Evolutionary conservation across 1,284 basidiomycete genomes (phyloP).

Genomic region (Fistulina hepatica): DNA sequence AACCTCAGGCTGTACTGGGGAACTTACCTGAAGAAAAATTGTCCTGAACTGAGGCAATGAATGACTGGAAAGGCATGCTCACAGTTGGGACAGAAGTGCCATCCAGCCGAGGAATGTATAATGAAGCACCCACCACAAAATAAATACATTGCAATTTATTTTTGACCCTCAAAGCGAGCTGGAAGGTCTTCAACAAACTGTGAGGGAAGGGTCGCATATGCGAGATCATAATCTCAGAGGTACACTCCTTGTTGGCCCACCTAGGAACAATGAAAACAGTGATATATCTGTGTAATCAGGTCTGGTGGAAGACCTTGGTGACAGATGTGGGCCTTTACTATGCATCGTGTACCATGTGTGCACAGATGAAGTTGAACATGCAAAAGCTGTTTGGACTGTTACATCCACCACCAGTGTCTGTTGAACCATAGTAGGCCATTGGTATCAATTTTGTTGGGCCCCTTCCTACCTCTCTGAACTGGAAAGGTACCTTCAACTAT

Average conservation of each 20-base stretch:
- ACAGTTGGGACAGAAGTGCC: not conserved
- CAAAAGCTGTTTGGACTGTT: conserved; percentile 24
- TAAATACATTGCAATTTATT: conserved; percentile 18
- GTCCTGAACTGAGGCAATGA: not conserved
- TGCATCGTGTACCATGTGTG: conserved; percentile 24
- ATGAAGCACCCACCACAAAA: conserved; percentile 8
- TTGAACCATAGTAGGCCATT: conserved; percentile 23
- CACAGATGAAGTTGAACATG: conserved; percentile 18
- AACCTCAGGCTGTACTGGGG: too few relatives aligned
- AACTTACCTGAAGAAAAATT: not conserved
- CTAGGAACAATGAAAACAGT: conserved; percentile 29
- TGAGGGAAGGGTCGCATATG: conserved; percentile 6
- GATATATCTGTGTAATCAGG: conserved; percentile 18
- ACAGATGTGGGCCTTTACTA: conserved; percentile 21
- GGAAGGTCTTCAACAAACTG: conserved; percentile 17
- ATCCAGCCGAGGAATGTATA: conserved; percentile 8
- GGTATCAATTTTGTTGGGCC: conserved; percentile 33
- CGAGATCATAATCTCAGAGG: conserved; percentile 30
- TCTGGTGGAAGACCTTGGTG: conserved; percentile 26
- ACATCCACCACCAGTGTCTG: conserved; percentile 19
- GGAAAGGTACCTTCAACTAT: conserved; percentile 23
- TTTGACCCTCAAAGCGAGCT: too few relatives aligned
- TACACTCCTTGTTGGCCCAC: conserved; percentile 27
- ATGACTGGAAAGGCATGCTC: not conserved
- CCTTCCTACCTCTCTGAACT: conserved; percentile 20